A percentile compares a stretch with the other conserved stretches of the same genome.
Conservation (phyloP, 164 flowering plant species). For the Aristolochia californica region DNA sequence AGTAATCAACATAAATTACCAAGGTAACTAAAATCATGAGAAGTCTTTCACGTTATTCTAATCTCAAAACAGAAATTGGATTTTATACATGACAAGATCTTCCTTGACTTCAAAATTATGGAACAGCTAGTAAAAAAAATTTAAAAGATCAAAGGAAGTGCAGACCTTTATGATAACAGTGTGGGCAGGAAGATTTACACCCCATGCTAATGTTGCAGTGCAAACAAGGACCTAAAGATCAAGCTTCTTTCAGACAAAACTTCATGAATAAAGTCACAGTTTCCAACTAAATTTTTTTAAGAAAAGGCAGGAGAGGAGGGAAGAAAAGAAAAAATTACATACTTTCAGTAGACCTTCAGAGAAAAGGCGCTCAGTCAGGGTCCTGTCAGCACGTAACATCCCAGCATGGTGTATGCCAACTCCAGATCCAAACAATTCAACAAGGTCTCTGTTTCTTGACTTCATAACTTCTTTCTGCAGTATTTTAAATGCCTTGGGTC, state of each 20-base stretch:
- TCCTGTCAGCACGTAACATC: slow-evolving; percentile 93
- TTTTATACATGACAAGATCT: too few species aligned
- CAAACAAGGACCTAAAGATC: slow-evolving; percentile 82
- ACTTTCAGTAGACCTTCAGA: slow-evolving; percentile 91
- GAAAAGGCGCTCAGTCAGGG: slow-evolving; percentile 87
- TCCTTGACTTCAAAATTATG: too few species aligned
- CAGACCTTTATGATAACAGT: slow-evolving; percentile 94
- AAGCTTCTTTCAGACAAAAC: background rate
- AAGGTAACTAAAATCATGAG: too few species aligned
- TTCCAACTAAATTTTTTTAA: background rate
- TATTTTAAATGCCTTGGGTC: background rate
- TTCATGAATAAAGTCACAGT: background rate
- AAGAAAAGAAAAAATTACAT: background rate
- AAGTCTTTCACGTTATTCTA: too few species aligned
- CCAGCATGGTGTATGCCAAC: slow-evolving; percentile 99
- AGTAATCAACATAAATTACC: too few species aligned
- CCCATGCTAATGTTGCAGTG: slow-evolving; percentile 99
- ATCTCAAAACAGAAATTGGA: too few species aligned
- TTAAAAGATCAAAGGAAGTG: too few species aligned
- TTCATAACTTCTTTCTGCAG: slow-evolving; percentile 81
- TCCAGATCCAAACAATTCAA: slow-evolving; percentile 64
- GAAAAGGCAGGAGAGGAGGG: background rate
- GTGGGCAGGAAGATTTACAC: slow-evolving; percentile 98
- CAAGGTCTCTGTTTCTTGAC: slow-evolving; percentile 90
- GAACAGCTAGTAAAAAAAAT: background rate